Base-by-base conservation (phyloP, 768 basidiomycete genomes). In the Crepidotus variabilis region DNA sequence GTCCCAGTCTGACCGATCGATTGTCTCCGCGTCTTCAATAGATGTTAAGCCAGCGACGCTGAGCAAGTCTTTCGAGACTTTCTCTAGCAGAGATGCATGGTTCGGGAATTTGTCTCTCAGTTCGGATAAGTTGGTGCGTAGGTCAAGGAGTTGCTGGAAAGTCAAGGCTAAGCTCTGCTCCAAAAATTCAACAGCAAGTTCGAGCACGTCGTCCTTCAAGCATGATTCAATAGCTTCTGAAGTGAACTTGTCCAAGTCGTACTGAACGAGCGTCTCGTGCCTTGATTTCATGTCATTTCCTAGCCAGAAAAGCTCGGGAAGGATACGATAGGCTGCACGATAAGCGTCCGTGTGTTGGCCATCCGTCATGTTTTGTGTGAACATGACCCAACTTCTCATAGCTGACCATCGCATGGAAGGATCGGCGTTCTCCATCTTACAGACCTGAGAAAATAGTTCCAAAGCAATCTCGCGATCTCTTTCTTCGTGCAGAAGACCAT, bases 91-190 rank as follows among this genome's bases (percentile, higher is more conserved):
- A 9, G 32, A 47, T 10, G 58, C 58, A 46, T 59, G 48, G 21
- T 47, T 35, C 7, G 58, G 57, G 14, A 52, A 55, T n/a, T 54
- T 47, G 18, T 59, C 55, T 22, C 53, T 58, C 6, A 61, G 36
- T 10, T 52, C 47, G n/a, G 47, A 34, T 11, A 61, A 32, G n/a
- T 60, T 57, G 13, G 35, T 55, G 9, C 56, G 55, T 14, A 65
- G 57, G 20, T 59, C 55, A 11, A 61, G 53, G 21, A 65, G 47
- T 28, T 65, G 59, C 11, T 61, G 57, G 47, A 60, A 63, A 11
- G 59, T 58, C 39, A 65, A 47, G 10, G 60, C 50, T 34, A 61
- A 47, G 28, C 62, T 60, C 45, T 61, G 62, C 49, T 65, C 64
- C 1, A 65, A 51, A 36, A 61, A 63, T 46, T 61, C 59, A 21